phyloP scores from a whole-genome alignment of 2,329 filamentous ascomycete species.

The Gaeumannomyces tritici region DNA sequence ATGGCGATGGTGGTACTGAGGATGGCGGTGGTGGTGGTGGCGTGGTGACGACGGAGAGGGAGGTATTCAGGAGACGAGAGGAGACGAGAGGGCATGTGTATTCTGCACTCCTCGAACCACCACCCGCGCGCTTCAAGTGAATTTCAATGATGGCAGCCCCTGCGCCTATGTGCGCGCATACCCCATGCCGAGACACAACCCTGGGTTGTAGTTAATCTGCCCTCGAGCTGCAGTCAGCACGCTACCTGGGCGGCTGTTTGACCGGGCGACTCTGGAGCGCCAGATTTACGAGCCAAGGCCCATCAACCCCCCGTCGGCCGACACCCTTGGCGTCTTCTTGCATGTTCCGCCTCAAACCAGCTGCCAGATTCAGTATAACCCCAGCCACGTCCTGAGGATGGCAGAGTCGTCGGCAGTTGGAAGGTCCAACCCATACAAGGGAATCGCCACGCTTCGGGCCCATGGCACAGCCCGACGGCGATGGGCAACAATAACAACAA shows the following conservation, averaged over 20 bases:
- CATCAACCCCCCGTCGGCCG: neutral
- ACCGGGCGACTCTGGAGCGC: neutral
- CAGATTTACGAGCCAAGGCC: neutral
- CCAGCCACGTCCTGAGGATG: neutral
- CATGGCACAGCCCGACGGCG: neutral
- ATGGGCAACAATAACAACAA: no score
- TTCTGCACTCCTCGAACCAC: no score
- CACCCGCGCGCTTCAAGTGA: no score
- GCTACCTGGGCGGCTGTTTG: neutral
- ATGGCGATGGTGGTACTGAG: neutral
- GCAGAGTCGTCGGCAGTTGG: neutral
- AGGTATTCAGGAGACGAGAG: neutral
- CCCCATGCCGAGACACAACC: neutral
- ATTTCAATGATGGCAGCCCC: neutral
- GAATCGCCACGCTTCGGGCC: neutral
- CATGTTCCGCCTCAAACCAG: neutral
- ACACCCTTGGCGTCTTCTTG: neutral
- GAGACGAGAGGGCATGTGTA: neutral
- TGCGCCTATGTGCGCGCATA: neutral
- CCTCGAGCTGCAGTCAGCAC: neutral
- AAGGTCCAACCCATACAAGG: neutral
- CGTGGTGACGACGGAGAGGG: neutral
- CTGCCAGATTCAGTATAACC: neutral
- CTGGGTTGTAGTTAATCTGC: neutral
- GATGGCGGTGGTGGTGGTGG: neutral